Evolutionary conservation across 2,329 filamentous ascomycete species (phyloP).

Genomic region (Colletotrichum theobromicola): DNA sequence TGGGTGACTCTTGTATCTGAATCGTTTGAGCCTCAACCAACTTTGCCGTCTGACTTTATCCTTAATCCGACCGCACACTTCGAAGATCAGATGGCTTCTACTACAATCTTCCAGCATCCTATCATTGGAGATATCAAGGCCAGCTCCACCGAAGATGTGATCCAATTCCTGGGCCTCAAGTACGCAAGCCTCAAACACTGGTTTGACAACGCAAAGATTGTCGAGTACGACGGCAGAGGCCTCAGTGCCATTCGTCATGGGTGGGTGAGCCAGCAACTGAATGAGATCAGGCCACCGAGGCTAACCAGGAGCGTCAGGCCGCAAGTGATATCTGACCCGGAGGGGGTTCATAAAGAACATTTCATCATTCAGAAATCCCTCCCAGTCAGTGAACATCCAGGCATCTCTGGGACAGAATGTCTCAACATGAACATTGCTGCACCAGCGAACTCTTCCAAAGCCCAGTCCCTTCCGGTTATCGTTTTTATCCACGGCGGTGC

Average conservation of each 20-base stretch:
- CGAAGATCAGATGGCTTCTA: neutral
- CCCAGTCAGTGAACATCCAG: constrained; percentile 36
- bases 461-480: constrained; percentile 50
- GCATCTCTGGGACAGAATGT: constrained; percentile 52
- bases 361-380: constrained; percentile 52
- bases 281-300: neutral
- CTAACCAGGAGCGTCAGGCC: constrained; percentile 26
- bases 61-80: neutral
- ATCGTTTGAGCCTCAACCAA: neutral
- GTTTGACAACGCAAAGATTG: constrained; percentile 19
- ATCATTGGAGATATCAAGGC: constrained; percentile 1
- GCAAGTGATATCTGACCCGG: constrained; percentile 40
- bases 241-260: constrained; percentile 39
- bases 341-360: constrained; percentile 50
- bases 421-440: constrained; percentile 58
- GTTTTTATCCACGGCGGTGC: constrained; percentile 60
- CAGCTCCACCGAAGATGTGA: neutral
- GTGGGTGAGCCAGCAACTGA: constrained; percentile 25
- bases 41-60: neutral
- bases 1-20: neutral
- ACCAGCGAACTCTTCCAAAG: constrained; percentile 31
- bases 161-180: constrained; percentile 26
- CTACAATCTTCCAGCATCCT: neutral
- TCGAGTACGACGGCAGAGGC: neutral
- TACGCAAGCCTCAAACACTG: constrained; percentile 25